phyloP scores from a whole-genome alignment of 2,329 filamentous ascomycete genomes.

The Sporothrix luriei region DNA sequence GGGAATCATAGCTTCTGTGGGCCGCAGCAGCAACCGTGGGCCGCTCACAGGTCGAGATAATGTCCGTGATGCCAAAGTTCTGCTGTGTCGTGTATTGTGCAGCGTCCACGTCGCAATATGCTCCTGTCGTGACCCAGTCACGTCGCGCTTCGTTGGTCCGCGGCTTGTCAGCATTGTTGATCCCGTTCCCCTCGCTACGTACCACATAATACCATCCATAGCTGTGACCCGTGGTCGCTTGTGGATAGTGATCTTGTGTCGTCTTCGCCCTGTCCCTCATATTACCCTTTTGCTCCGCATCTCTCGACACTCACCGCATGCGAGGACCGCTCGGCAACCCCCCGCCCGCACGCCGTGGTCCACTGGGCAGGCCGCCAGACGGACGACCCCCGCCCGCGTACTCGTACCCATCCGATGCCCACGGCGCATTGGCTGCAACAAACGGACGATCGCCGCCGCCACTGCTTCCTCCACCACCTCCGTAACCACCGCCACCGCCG shows the following conservation, averaged over 20 bases:
- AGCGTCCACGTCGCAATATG: neutral
- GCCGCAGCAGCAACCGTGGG: too few species aligned
- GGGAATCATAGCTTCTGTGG: too few species aligned
- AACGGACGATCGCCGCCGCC: slow-evolving; percentile 47
- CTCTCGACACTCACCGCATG: slow-evolving; percentile 46
- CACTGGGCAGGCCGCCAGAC: slow-evolving; percentile 47
- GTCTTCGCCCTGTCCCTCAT: neutral
- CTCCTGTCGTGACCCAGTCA: neutral
- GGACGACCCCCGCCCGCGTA: slow-evolving; percentile 42
- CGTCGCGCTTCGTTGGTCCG: neutral
- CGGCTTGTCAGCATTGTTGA: neutral
- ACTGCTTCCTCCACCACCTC: slow-evolving; percentile 45
- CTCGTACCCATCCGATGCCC: slow-evolving; percentile 49
- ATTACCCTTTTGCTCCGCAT: neutral
- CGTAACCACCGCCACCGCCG: slow-evolving; percentile 46
- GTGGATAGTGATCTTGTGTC: neutral
- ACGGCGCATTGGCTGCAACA: slow-evolving; percentile 53
- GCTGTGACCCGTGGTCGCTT: neutral
- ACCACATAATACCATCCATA: slow-evolving; percentile 11
- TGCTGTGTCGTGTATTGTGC: neutral
- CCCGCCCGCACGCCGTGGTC: slow-evolving; percentile 39
- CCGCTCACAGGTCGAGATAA: too few species aligned
- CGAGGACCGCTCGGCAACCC: slow-evolving; percentile 49
- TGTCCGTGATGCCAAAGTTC: neutral
- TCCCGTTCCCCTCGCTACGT: neutral